Percentiles rank a stretch among this genome's conserved stretches.
These are phyloP conservation scores for Ganoderma lucidum DNA, from an alignment of 1,284 basidiomycete species.

Conservation along the genomic window DNA sequence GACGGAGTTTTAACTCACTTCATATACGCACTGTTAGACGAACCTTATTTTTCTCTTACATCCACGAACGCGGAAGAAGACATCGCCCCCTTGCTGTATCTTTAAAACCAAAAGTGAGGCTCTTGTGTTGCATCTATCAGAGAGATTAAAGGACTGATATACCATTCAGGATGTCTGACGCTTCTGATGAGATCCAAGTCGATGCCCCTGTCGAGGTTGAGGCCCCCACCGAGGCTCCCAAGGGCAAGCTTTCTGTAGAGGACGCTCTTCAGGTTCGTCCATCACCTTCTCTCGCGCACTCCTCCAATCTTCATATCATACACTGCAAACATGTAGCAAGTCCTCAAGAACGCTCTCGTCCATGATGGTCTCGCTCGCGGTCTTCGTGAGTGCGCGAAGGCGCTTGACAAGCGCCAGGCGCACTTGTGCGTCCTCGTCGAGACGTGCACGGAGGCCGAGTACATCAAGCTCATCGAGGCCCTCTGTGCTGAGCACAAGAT, in stretches of 20 bases:
- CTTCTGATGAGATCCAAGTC: conserved; percentile 93
- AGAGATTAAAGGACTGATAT: background rate
- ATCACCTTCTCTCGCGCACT: background rate
- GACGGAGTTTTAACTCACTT: conserved; percentile 55
- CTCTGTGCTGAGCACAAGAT: conserved; percentile 99
- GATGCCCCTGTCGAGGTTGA: conserved; percentile 85
- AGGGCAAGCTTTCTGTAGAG: conserved; percentile 96
- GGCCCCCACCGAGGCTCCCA: conserved; percentile 84
- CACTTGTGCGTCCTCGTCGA: conserved; percentile 99
- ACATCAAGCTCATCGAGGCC: conserved; percentile 99
- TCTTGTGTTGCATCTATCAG: no score
- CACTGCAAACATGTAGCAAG: conserved; percentile 64
- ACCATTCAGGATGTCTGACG: conserved; percentile 90
- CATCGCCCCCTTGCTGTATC: conserved; percentile 56
- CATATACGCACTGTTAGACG: conserved; percentile 29
- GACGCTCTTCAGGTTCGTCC: conserved; percentile 89
- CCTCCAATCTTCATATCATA: background rate
- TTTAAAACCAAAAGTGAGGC: conserved; percentile 56
- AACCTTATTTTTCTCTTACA: conserved; percentile 61
- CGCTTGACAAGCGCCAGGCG: conserved; percentile 98
- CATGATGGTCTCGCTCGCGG: conserved; percentile 99
- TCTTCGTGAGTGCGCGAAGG: conserved; percentile 97
- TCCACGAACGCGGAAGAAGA: conserved; percentile 95
- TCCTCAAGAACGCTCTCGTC: conserved; percentile 94
- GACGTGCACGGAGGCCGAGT: conserved; percentile 98